phyloP scores from a whole-genome alignment of 768 basidiomycete species.

The Imleria badia region DNA sequence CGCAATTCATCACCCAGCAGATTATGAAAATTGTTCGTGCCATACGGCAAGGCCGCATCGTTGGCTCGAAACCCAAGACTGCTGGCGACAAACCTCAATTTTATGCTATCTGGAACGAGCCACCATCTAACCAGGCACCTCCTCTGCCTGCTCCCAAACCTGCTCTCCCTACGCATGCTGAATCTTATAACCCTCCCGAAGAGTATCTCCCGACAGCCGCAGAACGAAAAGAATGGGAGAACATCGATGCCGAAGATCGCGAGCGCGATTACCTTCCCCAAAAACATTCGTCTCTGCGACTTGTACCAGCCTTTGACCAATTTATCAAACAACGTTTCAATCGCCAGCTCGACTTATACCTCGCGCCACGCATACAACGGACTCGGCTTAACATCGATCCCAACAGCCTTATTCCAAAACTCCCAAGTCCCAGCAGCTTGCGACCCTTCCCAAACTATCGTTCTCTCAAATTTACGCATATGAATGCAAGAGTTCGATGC shows the following conservation, averaged over 20 bases:
- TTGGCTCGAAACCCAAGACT: slow-evolving; percentile 86
- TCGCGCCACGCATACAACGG: slow-evolving; percentile 89
- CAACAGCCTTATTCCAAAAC: slow-evolving; percentile 85
- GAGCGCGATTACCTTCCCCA: slow-evolving; percentile 86
- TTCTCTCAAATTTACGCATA: slow-evolving; percentile 69
- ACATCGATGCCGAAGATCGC: slow-evolving; percentile 82
- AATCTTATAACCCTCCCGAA: slow-evolving; percentile 97
- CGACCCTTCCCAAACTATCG: slow-evolving; percentile 92
- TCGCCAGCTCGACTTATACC: slow-evolving; percentile 93
- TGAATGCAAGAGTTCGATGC: slow-evolving; percentile 66
- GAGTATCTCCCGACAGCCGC: slow-evolving; percentile 89
- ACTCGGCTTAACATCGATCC: slow-evolving; percentile 91
- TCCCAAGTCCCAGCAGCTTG: slow-evolving; percentile 88
- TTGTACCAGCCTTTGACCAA: slow-evolving; percentile 87
- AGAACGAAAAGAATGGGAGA: slow-evolving; percentile 83
- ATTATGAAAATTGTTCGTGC: slow-evolving; percentile 99
- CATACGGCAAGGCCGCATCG: slow-evolving; percentile 92
- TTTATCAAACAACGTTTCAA: slow-evolving; percentile 94
- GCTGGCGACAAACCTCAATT: slow-evolving; percentile 62
- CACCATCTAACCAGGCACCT: slow-evolving; percentile 72
- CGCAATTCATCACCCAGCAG: slow-evolving; percentile 40
- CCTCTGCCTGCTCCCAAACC: slow-evolving; percentile 93
- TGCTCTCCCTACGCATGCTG: slow-evolving; percentile 85
- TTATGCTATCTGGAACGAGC: slow-evolving; percentile 88
- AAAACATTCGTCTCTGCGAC: slow-evolving; percentile 81